Percentiles rank a stretch among this genome's conserved stretches.
phyloP scores from a whole-genome alignment of 805 yeast species.

The Suhomyces canberraensis region DNA sequence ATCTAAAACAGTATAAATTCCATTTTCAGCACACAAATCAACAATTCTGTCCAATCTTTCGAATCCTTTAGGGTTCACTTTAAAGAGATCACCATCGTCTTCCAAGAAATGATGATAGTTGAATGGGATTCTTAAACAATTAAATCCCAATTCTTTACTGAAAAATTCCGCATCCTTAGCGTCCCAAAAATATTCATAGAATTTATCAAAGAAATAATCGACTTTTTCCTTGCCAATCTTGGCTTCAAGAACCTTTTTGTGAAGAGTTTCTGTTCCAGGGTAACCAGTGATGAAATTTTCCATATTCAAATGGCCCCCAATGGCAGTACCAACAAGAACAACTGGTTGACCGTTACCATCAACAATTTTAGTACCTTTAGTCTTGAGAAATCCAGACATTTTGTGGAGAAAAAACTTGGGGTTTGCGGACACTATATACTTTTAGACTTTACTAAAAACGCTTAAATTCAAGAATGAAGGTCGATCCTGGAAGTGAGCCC shows the following conservation, averaged over 20 bases:
- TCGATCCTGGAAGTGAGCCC: too few relatives aligned
- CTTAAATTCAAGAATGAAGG: too few relatives aligned
- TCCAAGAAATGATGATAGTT: constrained; percentile 50
- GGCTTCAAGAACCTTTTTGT: constrained; percentile 36
- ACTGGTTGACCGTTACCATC: constrained; percentile 37
- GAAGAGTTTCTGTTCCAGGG: constrained; percentile 53
- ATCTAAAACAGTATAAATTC: constrained; percentile 48
- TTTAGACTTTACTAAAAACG: too few relatives aligned
- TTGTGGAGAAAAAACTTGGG: too few relatives aligned
- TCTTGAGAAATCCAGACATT: constrained; percentile 27
- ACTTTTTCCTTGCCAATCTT: constrained; percentile 47
- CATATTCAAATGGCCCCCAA: constrained; percentile 53
- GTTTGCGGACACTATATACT: too few relatives aligned
- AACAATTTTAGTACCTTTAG: constrained; percentile 47
- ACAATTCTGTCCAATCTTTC: constrained; percentile 41
- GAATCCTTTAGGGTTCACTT: constrained; percentile 44
- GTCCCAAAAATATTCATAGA: constrained; percentile 54
- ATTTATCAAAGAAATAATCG: constrained; percentile 48
- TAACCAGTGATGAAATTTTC: constrained; percentile 56
- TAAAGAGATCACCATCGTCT: constrained; percentile 42
- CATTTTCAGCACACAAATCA: constrained; percentile 43
- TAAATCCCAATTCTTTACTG: constrained; percentile 37
- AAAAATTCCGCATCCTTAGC: constrained; percentile 48
- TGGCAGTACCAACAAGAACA: constrained; percentile 47
- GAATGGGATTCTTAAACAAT: constrained; percentile 50